Evolutionary conservation across 495 filamentous ascomycete species (phyloP).

Genomic region (Penicillium odoratum): DNA sequence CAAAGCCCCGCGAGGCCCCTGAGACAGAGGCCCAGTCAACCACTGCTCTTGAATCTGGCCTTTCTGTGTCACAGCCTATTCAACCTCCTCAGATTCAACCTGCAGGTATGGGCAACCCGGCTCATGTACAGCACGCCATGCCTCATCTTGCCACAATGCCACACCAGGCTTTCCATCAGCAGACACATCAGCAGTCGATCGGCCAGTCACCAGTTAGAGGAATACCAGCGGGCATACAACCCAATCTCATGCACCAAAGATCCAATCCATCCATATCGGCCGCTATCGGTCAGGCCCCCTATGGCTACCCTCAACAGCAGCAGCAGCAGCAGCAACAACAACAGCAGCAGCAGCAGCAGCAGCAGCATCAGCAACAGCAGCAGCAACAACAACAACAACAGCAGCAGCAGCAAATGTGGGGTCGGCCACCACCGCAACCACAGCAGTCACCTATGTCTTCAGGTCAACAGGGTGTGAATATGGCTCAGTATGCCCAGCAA

Average conservation of each 20-base stretch:
- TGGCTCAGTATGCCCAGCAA: slow-evolving; percentile 48
- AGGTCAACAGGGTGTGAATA: slow-evolving; percentile 40
- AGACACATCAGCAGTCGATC: slow-evolving; percentile 41
- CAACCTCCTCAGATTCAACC: slow-evolving; percentile 44
- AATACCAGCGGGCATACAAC: slow-evolving; percentile 43
- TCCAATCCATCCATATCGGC: slow-evolving; percentile 42
- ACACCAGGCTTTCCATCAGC: slow-evolving; percentile 35
- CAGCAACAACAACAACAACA: too few species aligned
- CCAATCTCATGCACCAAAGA: slow-evolving; percentile 49
- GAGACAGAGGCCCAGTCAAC: slow-evolving; percentile 50
- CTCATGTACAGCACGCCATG: slow-evolving; percentile 41
- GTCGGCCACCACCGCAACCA: slow-evolving; percentile 55
- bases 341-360: slow-evolving; percentile 40
- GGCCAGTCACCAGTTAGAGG: slow-evolving; percentile 46
- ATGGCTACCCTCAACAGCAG: slow-evolving; percentile 41
- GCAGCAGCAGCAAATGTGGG: slow-evolving; percentile 50
- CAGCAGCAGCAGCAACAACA: slow-evolving; percentile 50
- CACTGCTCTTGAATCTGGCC: slow-evolving; percentile 50
- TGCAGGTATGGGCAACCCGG: slow-evolving; percentile 37
- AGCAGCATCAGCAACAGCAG: slow-evolving; percentile 2
- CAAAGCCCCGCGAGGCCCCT: slow-evolving; percentile 72
- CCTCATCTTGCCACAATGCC: slow-evolving; percentile 45
- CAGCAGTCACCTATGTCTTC: slow-evolving; percentile 49
- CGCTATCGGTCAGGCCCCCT: slow-evolving; percentile 41
- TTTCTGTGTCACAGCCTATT: slow-evolving; percentile 47